Base-by-base conservation (phyloP, 106 monocot genomes). In the Amphibolis antarctica region DNA sequence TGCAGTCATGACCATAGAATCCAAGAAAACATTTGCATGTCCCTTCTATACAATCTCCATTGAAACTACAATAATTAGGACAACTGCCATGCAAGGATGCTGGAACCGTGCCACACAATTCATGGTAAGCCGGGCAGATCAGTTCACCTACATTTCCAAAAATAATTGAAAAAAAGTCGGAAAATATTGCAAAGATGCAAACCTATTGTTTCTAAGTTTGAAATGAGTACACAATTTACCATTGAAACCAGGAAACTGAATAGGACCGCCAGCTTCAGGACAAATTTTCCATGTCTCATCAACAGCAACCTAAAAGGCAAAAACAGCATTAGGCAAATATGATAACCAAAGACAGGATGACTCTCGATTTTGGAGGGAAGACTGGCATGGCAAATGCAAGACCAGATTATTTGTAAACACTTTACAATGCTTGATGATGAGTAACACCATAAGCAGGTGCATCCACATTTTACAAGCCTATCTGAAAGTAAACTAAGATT, bases 241-340 rank as follows among this genome's bases (percentile, higher is more conserved):
- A 74, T 85, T 87, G 72, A 99, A 99, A 31, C 98, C 88, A 64
- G 80, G 86, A 58, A 91, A 99, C 51, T 91, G 91, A 77, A 99
- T 57, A 53, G 98, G 85, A 54, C 98, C 98, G 65, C 98, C 98
- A 61, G 75, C 62, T 68, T 80, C 70, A 59, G 98, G 98, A 66
- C 98, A 99, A 36, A 49, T 44, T 74, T 81, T 91, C 98, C 98
- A 99, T 17, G 81, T 63, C 30, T 87, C 91, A 83, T 99, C 98
- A 64, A 91, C 88, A 30, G 91, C 91, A 63, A 99, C 88, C 98
- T 99, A 73, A 42, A 17, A 68, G 28, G 28, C 13, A 19, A 49
- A 65, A 50, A 28, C 28, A 25, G 28, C 12, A 6, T 5, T 26
- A 13, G 1, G 5, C 17, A 28, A 57, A 57, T 13, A n/a, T 25